Evolutionary conservation across 768 basidiomycete species (phyloP).

Genomic region (Auricularia sp.): DNA sequence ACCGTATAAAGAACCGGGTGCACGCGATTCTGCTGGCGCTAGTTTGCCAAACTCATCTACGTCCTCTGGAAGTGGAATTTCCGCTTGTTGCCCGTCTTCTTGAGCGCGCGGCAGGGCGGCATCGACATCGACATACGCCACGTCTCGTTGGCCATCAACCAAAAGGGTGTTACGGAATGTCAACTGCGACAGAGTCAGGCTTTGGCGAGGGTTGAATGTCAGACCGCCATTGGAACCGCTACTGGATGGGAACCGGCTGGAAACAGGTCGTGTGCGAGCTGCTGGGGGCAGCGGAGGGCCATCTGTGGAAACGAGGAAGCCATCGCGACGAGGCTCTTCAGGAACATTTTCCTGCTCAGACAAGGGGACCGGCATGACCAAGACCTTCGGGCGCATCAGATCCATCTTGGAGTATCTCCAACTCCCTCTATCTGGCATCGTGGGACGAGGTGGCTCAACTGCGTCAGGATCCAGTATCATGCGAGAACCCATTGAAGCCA

Average conservation of each 20-base stretch:
- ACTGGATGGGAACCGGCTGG: slow-evolving; percentile 24
- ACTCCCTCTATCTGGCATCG: slow-evolving; percentile 1
- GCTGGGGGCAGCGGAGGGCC: slow-evolving; percentile 71
- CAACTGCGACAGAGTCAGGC: slow-evolving; percentile 67
- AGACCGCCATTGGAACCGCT: slow-evolving; percentile 43
- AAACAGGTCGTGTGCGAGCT: slow-evolving; percentile 46
- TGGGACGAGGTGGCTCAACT: slow-evolving; percentile 22
- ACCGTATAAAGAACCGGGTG: slow-evolving; percentile 76
- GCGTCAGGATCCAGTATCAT: slow-evolving; percentile 47
- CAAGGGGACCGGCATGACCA: slow-evolving; percentile 81
- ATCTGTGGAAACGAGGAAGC: slow-evolving; percentile 56
- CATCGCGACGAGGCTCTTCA: slow-evolving; percentile 31
- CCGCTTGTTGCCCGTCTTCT: slow-evolving; percentile 67
- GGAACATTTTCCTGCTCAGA: slow-evolving; percentile 39
- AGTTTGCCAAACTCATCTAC: slow-evolving; percentile 20
- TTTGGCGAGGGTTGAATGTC: slow-evolving; percentile 66
- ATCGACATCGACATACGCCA: slow-evolving; percentile 52
- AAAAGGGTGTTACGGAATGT: slow-evolving; percentile 76
- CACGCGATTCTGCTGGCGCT: slow-evolving; percentile 27
- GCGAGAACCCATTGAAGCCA: slow-evolving; percentile 53
- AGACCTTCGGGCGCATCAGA: slow-evolving; percentile 78
- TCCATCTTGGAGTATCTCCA: slow-evolving; percentile 48
- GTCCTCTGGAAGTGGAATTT: slow-evolving; percentile 21
- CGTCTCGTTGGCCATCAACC: slow-evolving; percentile 56
- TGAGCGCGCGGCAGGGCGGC: slow-evolving; percentile 56